Percentiles rank a stretch among this genome's conserved stretches.
Evolutionary conservation across 176 grass and related monocot species (phyloP).

Genomic region (Pontederia paniculata): DNA sequence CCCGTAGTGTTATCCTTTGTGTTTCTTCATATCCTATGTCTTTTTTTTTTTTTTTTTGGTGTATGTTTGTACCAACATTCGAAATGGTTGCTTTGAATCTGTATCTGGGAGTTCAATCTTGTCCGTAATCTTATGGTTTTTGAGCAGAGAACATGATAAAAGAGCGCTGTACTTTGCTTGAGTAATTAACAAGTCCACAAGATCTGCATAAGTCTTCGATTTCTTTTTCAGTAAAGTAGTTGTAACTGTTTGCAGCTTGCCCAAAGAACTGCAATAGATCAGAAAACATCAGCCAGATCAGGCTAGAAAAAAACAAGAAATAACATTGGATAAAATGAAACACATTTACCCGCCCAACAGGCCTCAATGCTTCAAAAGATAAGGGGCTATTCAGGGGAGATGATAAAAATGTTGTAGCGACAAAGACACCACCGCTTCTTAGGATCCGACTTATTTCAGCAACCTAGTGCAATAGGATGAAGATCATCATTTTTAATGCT

Average conservation of each 20-base stretch:
- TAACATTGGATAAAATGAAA: neutral
- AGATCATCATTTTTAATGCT: neutral
- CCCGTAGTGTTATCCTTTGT: no score
- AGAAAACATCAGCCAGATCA: neutral
- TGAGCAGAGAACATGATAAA: conserved; percentile 98
- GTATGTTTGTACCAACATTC: no score
- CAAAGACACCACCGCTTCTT: conserved; percentile 77
- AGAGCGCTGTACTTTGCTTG: conserved; percentile 51
- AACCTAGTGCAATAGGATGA: conserved; percentile 28
- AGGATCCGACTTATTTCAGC: conserved; percentile 93
- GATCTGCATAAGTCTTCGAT: conserved; percentile 77
- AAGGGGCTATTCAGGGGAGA: conserved; percentile 55
- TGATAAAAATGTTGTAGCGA: conserved; percentile 74
- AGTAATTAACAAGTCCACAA: conserved; percentile 77
- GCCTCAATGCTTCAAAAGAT: conserved; percentile 35
- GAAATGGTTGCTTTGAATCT: neutral
- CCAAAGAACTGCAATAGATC: conserved; percentile 40
- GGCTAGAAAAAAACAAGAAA: neutral
- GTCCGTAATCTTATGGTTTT: conserved; percentile 35
- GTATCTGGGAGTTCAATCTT: no score
- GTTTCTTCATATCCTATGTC: no score
- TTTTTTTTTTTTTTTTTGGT: no score
- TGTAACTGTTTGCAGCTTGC: conserved; percentile 67
- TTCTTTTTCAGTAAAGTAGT: conserved; percentile 76
- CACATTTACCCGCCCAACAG: conserved; percentile 55